These are phyloP conservation scores for Salix dunnii DNA, from an alignment of 345 rosid species.

Conservation along the genomic window DNA sequence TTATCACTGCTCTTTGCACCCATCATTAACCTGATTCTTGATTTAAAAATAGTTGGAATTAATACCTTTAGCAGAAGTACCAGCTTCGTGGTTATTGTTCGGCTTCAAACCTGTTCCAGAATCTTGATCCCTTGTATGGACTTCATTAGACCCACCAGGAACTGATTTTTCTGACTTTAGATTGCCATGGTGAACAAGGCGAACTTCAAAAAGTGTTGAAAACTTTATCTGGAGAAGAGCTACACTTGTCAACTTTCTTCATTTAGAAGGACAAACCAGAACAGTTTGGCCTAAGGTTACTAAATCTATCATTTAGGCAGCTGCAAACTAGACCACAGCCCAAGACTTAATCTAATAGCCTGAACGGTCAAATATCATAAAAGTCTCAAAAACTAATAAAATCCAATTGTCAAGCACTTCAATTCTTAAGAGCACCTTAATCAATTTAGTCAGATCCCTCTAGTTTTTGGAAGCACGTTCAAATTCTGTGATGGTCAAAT, in stretches of 20 bases:
- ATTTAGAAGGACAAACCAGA: conserved; percentile 8
- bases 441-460: background rate
- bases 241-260: conserved; percentile 5
- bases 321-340: background rate
- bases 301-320: background rate
- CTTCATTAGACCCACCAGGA: conserved; percentile 24
- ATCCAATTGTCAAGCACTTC: background rate
- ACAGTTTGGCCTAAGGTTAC: background rate
- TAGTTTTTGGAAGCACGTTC: background rate
- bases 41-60: background rate
- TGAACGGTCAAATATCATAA: background rate
- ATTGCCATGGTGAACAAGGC: conserved; percentile 39
- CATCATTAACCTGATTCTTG: background rate
- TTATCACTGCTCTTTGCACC: background rate
- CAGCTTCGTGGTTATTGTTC: conserved; percentile 24
- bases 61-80: conserved; percentile 49
- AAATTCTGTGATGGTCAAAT: background rate
- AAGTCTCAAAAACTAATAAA: background rate
- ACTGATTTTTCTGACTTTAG: conserved; percentile 21
- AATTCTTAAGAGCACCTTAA: background rate
- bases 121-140: conserved; percentile 20
- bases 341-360: background rate
- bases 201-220: conserved; percentile 68
- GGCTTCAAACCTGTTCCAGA: conserved; percentile 12
- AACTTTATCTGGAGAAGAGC: conserved; percentile 58